These are phyloP conservation scores for Gossypioides kirkii DNA, from an alignment of 345 rosid species.

Conservation along the genomic window DNA sequence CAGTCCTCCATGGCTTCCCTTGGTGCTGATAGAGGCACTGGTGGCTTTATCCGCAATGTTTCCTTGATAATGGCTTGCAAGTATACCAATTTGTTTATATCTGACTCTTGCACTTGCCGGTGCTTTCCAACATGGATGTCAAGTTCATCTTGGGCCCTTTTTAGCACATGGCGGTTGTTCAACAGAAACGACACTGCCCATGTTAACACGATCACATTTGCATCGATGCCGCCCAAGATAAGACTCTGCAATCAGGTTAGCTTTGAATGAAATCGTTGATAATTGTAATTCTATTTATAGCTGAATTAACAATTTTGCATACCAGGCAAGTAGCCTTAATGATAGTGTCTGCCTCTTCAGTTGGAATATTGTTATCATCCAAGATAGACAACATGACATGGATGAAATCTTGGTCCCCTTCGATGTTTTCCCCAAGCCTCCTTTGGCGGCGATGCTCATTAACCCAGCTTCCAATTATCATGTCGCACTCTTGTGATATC, in stretches of 20 bases:
- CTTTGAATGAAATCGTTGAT: background rate
- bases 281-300: background rate
- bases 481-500: background rate
- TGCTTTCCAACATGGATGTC: conserved; percentile 25
- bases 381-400: background rate
- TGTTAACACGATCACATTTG: conserved; percentile 32
- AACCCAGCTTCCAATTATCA: background rate
- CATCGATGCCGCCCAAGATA: conserved; percentile 43
- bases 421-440: background rate
- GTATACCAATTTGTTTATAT: conserved; percentile 31
- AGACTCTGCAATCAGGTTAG: conserved; percentile 37
- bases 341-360: background rate
- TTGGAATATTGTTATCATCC: background rate
- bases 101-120: conserved; percentile 34
- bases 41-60: conserved; percentile 35
- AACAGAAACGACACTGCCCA: conserved; percentile 40
- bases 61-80: conserved; percentile 44
- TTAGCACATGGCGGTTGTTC: conserved; percentile 28
- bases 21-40: conserved; percentile 26
- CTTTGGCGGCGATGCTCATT: background rate
- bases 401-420: background rate
- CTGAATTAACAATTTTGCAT: background rate
- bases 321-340: background rate
- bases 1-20: conserved; percentile 32
- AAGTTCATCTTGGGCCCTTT: conserved; percentile 38